Base-by-base conservation (phyloP, 2,329 filamentous ascomycete genomes). In the Colletotrichum magnum region DNA sequence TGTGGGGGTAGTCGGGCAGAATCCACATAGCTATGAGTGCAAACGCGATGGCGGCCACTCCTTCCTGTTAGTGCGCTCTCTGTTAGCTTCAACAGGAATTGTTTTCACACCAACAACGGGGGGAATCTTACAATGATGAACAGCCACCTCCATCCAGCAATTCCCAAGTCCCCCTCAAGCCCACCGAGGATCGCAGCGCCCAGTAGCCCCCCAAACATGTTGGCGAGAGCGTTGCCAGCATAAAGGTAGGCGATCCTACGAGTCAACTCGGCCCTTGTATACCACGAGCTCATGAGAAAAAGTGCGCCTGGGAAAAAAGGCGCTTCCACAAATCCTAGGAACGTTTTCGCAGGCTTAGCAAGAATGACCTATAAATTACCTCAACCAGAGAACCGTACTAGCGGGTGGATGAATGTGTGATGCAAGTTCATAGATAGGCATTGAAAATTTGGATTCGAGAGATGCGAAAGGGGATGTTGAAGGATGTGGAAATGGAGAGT, bases 1-100 rank as follows among this genome's bases (percentile, higher is more conserved):
- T 87, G 51, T 82, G 78, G 1, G 87, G 87, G 16, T 87, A 88
- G 72, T 89, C 83, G 0, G 87, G 88, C 0, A 89, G 77, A 32
- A 80, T 72, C 41, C 83, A 77, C 3, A 72, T 70, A 4, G 81
- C 74, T 1, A 77, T 32, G 1, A 82, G 69, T 1, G 81, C 76
- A 18, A 79, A 74, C 5, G 79, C 69, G 71, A 87, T 72, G 61
- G 83, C 81, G 18, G 82, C 77, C 12, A 82, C 79, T 0, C 79
- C 79, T 58, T 84, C 81, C 77, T 77, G 53, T 32, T 24, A 7
- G 36, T 13, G 28, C 45, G 21, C 28, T 43, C 18, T 4, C 50
- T 48, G 71, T 50, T 21, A 41, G 18, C 9, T 28, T 15, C 15
- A 36, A 24, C 36, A 4, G n/a, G 13, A 6, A 7, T 41, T 50